Conservation (phyloP, 495 filamentous ascomycete genomes). For the Jackrogersella minutella region DNA sequence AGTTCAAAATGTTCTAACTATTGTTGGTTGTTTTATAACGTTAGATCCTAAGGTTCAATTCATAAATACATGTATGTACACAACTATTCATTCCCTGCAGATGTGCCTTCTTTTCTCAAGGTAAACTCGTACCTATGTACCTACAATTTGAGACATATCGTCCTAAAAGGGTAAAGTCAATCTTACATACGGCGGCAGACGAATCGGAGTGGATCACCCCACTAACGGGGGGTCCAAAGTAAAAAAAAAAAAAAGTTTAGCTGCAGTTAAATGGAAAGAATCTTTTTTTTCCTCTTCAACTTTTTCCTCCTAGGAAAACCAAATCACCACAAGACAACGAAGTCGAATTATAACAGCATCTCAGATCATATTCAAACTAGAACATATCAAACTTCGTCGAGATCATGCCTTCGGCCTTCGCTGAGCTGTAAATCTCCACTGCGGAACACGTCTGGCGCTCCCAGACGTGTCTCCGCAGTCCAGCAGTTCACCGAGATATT, state of each 20-base stretch:
- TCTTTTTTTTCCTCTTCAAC: slow-evolving; percentile 44
- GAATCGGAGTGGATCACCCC: slow-evolving; percentile 39
- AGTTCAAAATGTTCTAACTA: neutral
- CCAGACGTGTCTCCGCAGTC: slow-evolving; percentile 67
- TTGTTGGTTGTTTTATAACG: neutral
- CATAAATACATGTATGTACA: no score
- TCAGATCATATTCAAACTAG: slow-evolving; percentile 51
- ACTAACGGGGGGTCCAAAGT: slow-evolving; percentile 44
- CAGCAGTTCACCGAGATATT: slow-evolving; percentile 85
- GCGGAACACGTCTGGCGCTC: slow-evolving; percentile 65
- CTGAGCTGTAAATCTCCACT: slow-evolving; percentile 95
- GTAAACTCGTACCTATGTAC: neutral
- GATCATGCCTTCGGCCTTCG: slow-evolving; percentile 84
- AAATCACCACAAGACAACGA: slow-evolving; percentile 67
- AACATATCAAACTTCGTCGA: slow-evolving; percentile 77
- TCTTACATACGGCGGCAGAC: slow-evolving; percentile 15
- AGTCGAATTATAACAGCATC: slow-evolving; percentile 64
- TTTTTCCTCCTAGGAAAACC: slow-evolving; percentile 47
- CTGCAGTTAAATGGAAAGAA: neutral
- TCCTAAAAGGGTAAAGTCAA: slow-evolving; percentile 20
- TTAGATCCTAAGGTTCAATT: neutral
- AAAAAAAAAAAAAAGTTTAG: slow-evolving; percentile 44
- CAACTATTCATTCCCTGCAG: no score
- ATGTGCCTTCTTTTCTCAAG: no score
- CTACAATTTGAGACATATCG: neutral